Percentiles rank a stretch among this genome's conserved stretches.
phyloP scores from a whole-genome alignment of 2,329 filamentous ascomycete genomes.

The Neonectria punicea region DNA sequence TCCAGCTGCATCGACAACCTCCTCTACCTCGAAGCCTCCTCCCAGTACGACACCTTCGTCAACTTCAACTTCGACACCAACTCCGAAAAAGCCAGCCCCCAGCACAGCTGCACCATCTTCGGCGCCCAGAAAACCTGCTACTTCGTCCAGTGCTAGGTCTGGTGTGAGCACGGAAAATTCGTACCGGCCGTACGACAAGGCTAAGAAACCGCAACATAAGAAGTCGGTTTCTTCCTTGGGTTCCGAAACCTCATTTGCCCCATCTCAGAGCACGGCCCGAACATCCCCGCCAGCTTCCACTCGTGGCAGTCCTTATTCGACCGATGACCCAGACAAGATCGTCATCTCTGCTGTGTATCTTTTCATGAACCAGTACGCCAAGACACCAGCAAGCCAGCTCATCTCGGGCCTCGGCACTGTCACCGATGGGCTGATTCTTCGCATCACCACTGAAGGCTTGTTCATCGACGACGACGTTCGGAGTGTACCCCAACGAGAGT shows the following conservation, averaged over 20 bases:
- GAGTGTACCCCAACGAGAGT: conserved; percentile 92
- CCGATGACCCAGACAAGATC: conserved; percentile 94
- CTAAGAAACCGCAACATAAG: conserved; percentile 66
- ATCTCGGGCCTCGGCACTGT: conserved; percentile 85
- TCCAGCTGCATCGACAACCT: conserved; percentile 40
- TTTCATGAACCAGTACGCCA: conserved; percentile 89
- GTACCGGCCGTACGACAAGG: conserved; percentile 80
- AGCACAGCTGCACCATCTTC: conserved; percentile 35
- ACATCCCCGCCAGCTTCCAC: conserved; percentile 86
- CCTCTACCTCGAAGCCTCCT: conserved; percentile 36
- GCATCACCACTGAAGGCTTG: conserved; percentile 91
- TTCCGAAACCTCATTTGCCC: conserved; percentile 88
- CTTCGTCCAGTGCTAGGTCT: conserved; percentile 64
- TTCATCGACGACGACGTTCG: conserved; percentile 98
- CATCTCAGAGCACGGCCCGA: conserved; percentile 83
- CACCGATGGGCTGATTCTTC: conserved; percentile 90
- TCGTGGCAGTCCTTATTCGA: conserved; percentile 81
- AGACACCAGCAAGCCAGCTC: conserved; percentile 90
- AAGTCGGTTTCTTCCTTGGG: conserved; percentile 74
- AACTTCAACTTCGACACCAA: conserved; percentile 25
- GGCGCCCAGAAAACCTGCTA: conserved; percentile 48
- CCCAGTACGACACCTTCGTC: conserved; percentile 35
- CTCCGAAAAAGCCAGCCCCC: conserved; percentile 40
- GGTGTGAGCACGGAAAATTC: conserved; percentile 74
- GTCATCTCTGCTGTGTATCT: conserved; percentile 92